A percentile compares a stretch with the other conserved stretches of the same genome.
These are phyloP conservation scores for Hyaloscypha variabilis DNA, from an alignment of 495 filamentous ascomycete species.

Conservation along the genomic window DNA sequence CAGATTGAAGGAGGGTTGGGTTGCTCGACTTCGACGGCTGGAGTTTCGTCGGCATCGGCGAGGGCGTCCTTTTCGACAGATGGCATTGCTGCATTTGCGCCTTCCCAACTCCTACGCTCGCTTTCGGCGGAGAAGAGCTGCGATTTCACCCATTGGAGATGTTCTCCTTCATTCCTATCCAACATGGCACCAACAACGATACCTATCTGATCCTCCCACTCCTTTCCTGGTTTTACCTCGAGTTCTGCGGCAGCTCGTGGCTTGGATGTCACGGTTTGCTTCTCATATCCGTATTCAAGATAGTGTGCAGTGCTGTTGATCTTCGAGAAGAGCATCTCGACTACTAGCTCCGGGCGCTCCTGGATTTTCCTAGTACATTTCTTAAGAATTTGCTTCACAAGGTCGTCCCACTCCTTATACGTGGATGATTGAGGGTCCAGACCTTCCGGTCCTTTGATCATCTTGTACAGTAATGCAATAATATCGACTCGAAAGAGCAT, in stretches of 20 bases:
- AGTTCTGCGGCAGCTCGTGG: conserved; percentile 71
- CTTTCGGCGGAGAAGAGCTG: conserved; percentile 65
- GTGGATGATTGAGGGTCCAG: conserved; percentile 63
- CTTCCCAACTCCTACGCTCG: conserved; percentile 83
- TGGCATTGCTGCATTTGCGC: conserved; percentile 56
- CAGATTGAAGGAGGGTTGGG: conserved; percentile 44
- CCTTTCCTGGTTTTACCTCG: conserved; percentile 72
- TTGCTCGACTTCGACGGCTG: conserved; percentile 26
- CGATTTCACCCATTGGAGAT: conserved; percentile 80
- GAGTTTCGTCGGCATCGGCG: conserved; percentile 30
- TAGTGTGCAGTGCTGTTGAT: conserved; percentile 80
- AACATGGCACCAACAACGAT: conserved; percentile 78
- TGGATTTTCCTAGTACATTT: conserved; percentile 78
- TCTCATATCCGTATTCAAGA: conserved; percentile 88
- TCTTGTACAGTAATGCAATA: conserved; percentile 81
- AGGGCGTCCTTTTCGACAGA: conserved; percentile 40
- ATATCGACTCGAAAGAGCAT: conserved; percentile 91
- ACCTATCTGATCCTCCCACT: conserved; percentile 68
- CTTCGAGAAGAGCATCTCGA: conserved; percentile 94
- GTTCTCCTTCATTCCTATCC: conserved; percentile 72
- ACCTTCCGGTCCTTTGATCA: conserved; percentile 88
- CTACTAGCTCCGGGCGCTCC: conserved; percentile 77
- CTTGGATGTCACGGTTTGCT: conserved; percentile 64
- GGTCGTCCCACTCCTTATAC: conserved; percentile 90
- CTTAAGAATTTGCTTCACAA: conserved; percentile 79